Base-by-base conservation (phyloP, 2,329 filamentous ascomycete genomes). In the Cytospora leucostoma region DNA sequence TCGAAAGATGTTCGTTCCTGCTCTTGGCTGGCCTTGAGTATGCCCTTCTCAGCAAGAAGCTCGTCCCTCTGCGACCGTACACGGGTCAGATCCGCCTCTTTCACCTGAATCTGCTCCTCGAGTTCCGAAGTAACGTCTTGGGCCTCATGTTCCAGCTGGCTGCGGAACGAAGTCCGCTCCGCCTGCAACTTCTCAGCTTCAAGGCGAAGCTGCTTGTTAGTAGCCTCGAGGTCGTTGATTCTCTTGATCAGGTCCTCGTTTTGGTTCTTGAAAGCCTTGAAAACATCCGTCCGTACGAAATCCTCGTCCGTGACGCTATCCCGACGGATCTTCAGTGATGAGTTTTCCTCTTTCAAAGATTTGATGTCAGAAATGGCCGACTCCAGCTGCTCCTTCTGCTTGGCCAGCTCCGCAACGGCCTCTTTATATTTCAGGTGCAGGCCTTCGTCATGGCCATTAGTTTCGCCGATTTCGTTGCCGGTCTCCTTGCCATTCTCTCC, bases 191-290 rank as follows among this genome's bases (percentile, higher is more conserved):
- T 96, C 71, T 94, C 89, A 7, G 91, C 89, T 71, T 97, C 93
- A 74, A 96, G 90, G 40, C 90, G 87, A 35, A 98, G 76, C 68
- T 93, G 88, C 65, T 90, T 88, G 74, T 97, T 97, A 13, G 88
- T 90, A 4, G 92, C 92, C 75, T 98, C 94, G 15, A 98, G 78
- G 70, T 94, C 88, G 74, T 99, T 99, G 71, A 97, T 88, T 44
- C 92, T 88, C 74, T 92, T 94, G 69, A 97, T 92, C 10, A 96
- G 85, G 70, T 98, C 94, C 71, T 98, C 95, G 70, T 96, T 91
- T 71, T 97, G 92, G 32, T 84, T 85, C 77, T 93, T 96, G 72
- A 97, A 84, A 66, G 91, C 87, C 77, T 97, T 98, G 83, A 97
- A 99, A 3, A 97, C 83, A 70, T 97, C 93, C 5, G 93, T 97